Conservation (phyloP, 2,329 filamentous ascomycete species). For the Alternaria triticina region DNA sequence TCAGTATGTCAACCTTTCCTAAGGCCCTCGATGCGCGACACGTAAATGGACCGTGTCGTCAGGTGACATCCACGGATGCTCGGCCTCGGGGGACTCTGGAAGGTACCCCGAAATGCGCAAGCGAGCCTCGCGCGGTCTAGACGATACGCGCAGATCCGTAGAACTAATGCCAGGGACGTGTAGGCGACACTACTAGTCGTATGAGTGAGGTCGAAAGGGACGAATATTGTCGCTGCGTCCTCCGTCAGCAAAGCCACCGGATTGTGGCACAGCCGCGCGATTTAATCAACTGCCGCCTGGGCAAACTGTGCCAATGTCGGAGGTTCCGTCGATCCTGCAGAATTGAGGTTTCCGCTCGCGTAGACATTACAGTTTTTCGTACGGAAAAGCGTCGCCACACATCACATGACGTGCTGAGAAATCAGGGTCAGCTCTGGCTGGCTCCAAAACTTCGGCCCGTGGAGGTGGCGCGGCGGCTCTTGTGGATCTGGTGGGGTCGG, state of each 20-base stretch:
- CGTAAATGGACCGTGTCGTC: not conserved
- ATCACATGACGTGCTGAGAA: constrained; percentile 8
- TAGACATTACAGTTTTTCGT: not conserved
- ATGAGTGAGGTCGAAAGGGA: not conserved
- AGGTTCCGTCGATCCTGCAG: not conserved
- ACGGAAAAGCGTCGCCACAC: not conserved
- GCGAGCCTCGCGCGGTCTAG: not conserved
- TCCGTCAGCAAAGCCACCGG: not conserved
- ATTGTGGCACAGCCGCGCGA: not conserved
- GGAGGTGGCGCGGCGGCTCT: constrained; percentile 10
- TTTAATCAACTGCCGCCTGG: not conserved
- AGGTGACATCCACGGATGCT: not conserved
- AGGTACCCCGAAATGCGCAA: not conserved
- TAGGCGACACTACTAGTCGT: not conserved
- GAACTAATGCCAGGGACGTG: not conserved
- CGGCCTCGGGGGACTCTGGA: not conserved
- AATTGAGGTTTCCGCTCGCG: not conserved
- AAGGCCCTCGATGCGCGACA: not conserved
- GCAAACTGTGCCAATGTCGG: not conserved
- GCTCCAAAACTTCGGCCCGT: not conserved
- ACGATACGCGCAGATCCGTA: not conserved
- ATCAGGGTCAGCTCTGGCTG: not conserved
- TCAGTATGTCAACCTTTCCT: not conserved
- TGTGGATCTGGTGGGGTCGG: constrained; percentile 9
- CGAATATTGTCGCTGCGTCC: not conserved